Evolutionary conservation across 306 rosid species (phyloP), one percentile per base, ranked within the genome.

Genomic region (Potentilla sterilis): DNA sequence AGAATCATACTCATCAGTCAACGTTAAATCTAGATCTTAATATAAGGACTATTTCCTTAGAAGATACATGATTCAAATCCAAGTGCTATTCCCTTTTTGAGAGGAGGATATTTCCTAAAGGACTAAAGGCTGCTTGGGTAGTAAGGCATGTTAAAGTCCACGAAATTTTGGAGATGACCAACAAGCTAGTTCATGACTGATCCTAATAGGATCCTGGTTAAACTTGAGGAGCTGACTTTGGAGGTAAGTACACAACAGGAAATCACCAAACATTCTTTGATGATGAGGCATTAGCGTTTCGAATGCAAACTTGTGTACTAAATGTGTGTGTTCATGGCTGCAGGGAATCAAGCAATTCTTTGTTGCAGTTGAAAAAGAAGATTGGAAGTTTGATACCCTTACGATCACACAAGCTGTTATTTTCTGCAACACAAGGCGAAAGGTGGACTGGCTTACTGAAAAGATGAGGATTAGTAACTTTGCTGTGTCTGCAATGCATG

Each of bases 331-430:
- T 63, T 81, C 72, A 80, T 55, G 62, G 34, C 62, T 51, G 62
- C 90, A 95, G 98, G 98, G 98, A 55, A 95, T 95, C 82, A 90
- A 95, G 81, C 99, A 92, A 89, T 95, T 95, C 86, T 95, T 92
- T 24, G 97, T 95, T 43, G 96, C 97, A 0, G 99, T 95, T 37
- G 81, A 47, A 77, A 92, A 84, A 81, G 99, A 95, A 80, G 99
- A 95, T 73, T 92, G 97, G 97, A 92, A 95, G 74, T 95, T 95
- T 75, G 99, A 95, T 70, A 92, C 97, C 66, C 96, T 95, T 38
- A 95, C 99, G 0, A 90, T 95, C 54, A 92, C 99, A 46, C 99
- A 92, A 79, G 99, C 99, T 79, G 99, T 95, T 76, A 89, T 95
- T 77, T 95, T 95, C 87, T 92, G 99, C 46, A 95, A 95, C 84